Percentiles rank a stretch among this genome's conserved stretches.
Conservation (phyloP, 176 grass and related monocot genomes). For the Urochloa ruziziensis region DNA sequence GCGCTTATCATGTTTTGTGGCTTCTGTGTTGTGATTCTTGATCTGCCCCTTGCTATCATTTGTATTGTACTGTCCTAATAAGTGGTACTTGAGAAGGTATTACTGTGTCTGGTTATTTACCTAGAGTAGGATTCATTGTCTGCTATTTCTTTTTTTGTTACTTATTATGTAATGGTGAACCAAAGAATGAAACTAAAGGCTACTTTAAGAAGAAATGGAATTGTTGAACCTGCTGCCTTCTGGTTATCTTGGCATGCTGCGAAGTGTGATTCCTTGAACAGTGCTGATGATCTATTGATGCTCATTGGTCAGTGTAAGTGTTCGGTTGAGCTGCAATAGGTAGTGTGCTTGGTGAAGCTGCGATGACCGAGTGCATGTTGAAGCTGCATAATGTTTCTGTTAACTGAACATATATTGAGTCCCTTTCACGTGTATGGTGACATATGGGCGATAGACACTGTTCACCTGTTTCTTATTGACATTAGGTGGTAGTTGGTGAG, state of each 20-base stretch:
- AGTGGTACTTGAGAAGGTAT: constrained; percentile 25
- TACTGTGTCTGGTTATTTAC: constrained; percentile 30
- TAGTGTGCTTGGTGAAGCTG: neutral
- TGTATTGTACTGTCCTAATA: constrained; percentile 32
- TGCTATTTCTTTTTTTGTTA: constrained; percentile 19
- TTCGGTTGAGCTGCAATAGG: neutral
- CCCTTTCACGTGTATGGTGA: neutral
- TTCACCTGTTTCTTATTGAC: neutral
- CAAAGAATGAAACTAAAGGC: constrained; percentile 7
- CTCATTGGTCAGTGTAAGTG: neutral
- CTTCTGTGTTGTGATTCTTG: constrained; percentile 29
- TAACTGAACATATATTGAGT: neutral
- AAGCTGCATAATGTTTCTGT: neutral
- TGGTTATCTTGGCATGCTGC: too few relatives aligned
- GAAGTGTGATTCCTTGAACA: neutral
- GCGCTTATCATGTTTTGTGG: constrained; percentile 12
- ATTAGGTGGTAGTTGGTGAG: constrained; percentile 16
- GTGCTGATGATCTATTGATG: neutral
- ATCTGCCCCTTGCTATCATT: constrained; percentile 22
- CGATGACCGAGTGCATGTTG: too few relatives aligned
- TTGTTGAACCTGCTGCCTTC: constrained; percentile 18
- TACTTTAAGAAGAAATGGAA: constrained; percentile 32
- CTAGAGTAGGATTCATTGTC: constrained; percentile 23
- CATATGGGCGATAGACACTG: neutral
- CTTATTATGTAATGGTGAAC: constrained; percentile 40